These are phyloP conservation scores for Marsdenia floribunda DNA, from an alignment of 257 asterid species.

Conservation along the genomic window DNA sequence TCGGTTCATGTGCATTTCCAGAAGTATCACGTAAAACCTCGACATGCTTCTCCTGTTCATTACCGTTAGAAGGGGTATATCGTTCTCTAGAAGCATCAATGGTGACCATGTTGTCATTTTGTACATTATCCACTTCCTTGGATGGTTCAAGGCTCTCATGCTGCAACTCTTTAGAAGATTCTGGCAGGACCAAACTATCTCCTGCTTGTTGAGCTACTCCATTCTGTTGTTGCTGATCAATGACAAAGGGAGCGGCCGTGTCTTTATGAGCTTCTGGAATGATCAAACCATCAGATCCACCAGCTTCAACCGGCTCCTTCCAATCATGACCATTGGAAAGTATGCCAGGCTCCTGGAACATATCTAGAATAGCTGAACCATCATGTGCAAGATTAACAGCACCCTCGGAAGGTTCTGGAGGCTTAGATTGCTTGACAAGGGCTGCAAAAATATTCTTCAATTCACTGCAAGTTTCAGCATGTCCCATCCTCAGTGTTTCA, in stretches of 20 bases:
- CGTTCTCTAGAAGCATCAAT: slow-evolving; percentile 13
- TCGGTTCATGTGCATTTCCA: slow-evolving; percentile 20
- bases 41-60: slow-evolving; percentile 29
- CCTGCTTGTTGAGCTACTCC: slow-evolving; percentile 20
- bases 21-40: slow-evolving; percentile 29
- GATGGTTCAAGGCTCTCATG: slow-evolving; percentile 15
- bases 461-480: slow-evolving; percentile 71
- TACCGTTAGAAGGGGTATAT: background rate
- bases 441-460: slow-evolving; percentile 82
- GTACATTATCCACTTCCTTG: slow-evolving; percentile 15
- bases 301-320: slow-evolving; percentile 10
- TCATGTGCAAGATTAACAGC: slow-evolving; percentile 34
- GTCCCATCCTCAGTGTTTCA: slow-evolving; percentile 88
- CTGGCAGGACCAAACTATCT: slow-evolving; percentile 8
- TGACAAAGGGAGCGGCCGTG: slow-evolving; percentile 23
- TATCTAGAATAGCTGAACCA: slow-evolving; percentile 34
- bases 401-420: slow-evolving; percentile 47
- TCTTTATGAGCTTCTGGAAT: slow-evolving; percentile 26
- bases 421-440: slow-evolving; percentile 71
- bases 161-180: slow-evolving; percentile 14
- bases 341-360: slow-evolving; percentile 31
- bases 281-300: slow-evolving; percentile 30
- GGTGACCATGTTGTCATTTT: background rate
- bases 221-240: slow-evolving; percentile 27
- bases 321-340: slow-evolving; percentile 27